phyloP scores from a whole-genome alignment of 768 basidiomycete species.

The Tephrocybe rancida region DNA sequence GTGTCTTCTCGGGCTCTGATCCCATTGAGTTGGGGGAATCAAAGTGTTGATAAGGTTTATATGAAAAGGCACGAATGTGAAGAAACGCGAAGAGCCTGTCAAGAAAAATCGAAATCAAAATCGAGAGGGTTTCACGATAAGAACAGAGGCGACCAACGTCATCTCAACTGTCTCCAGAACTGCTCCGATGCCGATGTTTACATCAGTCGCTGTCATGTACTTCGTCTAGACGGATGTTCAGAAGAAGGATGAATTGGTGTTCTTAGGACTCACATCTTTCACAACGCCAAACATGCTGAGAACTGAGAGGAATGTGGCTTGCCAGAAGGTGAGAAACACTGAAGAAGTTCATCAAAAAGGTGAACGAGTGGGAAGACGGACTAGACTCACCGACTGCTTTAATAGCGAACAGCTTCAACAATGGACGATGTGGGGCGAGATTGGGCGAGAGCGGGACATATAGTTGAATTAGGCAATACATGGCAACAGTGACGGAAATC shows the following conservation, averaged over 20 bases:
- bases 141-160: conserved; percentile 47
- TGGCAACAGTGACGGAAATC: conserved; percentile 71
- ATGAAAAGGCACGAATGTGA: conserved; percentile 74
- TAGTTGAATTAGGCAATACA: conserved; percentile 78
- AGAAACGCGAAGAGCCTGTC: conserved; percentile 64
- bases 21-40: conserved; percentile 27
- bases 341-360: conserved; percentile 1
- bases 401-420: conserved; percentile 70
- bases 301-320: conserved; percentile 59
- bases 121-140: neutral
- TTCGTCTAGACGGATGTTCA: conserved; percentile 39
- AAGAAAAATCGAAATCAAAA: conserved; percentile 14
- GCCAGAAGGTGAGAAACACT: conserved; percentile 83
- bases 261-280: conserved; percentile 52
- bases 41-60: conserved; percentile 55
- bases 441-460: conserved; percentile 58
- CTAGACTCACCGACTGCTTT: conserved; percentile 67
- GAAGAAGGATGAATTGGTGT: neutral
- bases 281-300: conserved; percentile 61
- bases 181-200: conserved; percentile 71
- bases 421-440: conserved; percentile 59
- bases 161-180: conserved; percentile 75
- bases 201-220: conserved; percentile 75
- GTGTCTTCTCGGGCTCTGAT: conserved; percentile 40
- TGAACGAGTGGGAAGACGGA: neutral